Conservation (phyloP, 306 rosid genomes). For the Glycine latifolia region DNA sequence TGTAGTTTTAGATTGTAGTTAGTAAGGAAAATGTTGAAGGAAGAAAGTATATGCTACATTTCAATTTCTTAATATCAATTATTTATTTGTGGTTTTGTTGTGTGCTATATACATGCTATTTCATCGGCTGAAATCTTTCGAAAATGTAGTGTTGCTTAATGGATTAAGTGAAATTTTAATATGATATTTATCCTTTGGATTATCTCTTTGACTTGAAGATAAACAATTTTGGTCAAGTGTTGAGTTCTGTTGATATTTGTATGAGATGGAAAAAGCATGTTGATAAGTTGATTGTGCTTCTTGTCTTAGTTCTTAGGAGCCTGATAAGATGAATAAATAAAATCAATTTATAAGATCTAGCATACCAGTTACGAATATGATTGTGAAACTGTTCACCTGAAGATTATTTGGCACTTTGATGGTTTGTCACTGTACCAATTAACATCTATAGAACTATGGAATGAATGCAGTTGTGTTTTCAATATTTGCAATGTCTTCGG, state of each 20-base stretch:
- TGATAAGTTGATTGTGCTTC: neutral
- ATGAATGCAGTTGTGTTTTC: neutral
- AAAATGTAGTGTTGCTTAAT: neutral
- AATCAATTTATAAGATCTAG: slow-evolving; percentile 6
- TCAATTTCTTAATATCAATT: neutral
- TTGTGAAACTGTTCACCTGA: slow-evolving; percentile 4
- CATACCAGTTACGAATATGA: slow-evolving; percentile 11
- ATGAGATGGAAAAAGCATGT: neutral
- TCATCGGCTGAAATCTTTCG: neutral
- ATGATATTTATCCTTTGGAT: slow-evolving; percentile 24
- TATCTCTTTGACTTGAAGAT: slow-evolving; percentile 17
- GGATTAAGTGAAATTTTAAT: neutral
- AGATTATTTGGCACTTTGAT: neutral
- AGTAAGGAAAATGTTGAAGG: slow-evolving; percentile 14
- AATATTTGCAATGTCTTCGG: slow-evolving; percentile 10
- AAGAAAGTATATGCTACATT: slow-evolving; percentile 19
- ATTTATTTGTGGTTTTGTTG: slow-evolving; percentile 2
- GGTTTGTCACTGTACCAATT: neutral
- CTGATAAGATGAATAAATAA: neutral
- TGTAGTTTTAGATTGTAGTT: slow-evolving; percentile 6
- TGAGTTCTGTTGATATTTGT: slow-evolving; percentile 9
- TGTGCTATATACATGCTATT: slow-evolving; percentile 3
- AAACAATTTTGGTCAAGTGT: neutral
- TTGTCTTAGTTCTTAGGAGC: slow-evolving; percentile 31
- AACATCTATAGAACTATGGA: neutral